Base-by-base conservation (phyloP, 768 basidiomycete genomes). In the Russula olivacea region DNA sequence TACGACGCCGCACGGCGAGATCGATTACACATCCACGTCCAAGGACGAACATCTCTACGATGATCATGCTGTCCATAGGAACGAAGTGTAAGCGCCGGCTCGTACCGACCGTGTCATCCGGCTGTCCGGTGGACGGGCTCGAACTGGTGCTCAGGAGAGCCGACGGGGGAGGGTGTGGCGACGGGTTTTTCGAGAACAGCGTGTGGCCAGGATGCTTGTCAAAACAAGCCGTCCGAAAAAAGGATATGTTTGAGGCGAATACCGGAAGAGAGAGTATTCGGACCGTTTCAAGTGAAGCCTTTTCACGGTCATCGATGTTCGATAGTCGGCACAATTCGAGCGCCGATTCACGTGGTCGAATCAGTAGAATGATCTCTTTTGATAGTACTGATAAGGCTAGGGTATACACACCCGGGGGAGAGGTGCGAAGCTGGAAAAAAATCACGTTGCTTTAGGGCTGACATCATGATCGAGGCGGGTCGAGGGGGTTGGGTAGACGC, bases 21-120 rank as follows among this genome's bases (percentile, higher is more conserved):
- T 61, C 55, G 15, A 61, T 9, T 61, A 40, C 14, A 61, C 21
- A 15, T 56, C 48, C 3, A n/a, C n/a, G n/a, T 30, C 30, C 30
- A 30, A 30, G 30, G 30, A 30, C 30, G 4, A 28, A 2, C 61
- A 61, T 56, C 47, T 50, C 38, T 9, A 61, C 38, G 38, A 54
- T 61, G 48, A 61, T 30, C 38, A 61, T 61, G 38, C 61, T 38
- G 17, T 61, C 40, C 25, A n/a, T 19, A 15, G 61, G 61, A 14
- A 56, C 38, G 10, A 38, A 50, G 19, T 48, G 47, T 28, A 61
- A 9, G 11, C 43, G 54, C 0, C 48, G 61, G 21, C 61, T 48
- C 7, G 19, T 9, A 7, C 7, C 36, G 15, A 14, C n/a, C 23
- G 2, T 36, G 36, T n/a, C 41, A 12, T 53, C 51, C 21, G n/a